These are phyloP conservation scores for Neltuma alba DNA, from an alignment of 306 rosid species.

Conservation along the genomic window DNA sequence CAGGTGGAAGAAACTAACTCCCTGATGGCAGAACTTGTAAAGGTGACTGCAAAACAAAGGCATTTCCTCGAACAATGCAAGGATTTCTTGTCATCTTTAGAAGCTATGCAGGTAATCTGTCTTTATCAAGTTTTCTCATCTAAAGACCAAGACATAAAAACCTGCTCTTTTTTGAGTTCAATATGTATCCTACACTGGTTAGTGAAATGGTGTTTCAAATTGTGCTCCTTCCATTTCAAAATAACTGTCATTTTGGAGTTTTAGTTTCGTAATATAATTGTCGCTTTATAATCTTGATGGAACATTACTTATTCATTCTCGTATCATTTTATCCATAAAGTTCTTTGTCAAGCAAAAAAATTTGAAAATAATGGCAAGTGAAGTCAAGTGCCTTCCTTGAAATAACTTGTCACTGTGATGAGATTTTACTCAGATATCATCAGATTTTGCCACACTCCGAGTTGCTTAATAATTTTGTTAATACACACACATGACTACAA, in stretches of 20 bases:
- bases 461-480: background rate
- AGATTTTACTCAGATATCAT: background rate
- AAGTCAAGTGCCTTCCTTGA: background rate
- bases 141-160: background rate
- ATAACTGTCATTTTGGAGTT: background rate
- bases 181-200: background rate
- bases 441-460: background rate
- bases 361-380: background rate
- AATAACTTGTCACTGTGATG: background rate
- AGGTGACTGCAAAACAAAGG: slow-evolving; percentile 78
- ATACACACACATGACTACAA: background rate
- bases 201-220: background rate
- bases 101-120: slow-evolving; percentile 73
- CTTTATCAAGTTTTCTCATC: slow-evolving; percentile 6
- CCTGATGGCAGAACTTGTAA: slow-evolving; percentile 78
- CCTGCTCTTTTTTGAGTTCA: background rate
- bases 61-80: slow-evolving; percentile 78
- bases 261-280: background rate
- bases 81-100: slow-evolving; percentile 74
- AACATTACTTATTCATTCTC: background rate
- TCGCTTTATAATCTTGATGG: background rate
- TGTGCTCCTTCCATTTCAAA: background rate
- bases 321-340: background rate
- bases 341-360: background rate
- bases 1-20: slow-evolving; percentile 86